phyloP scores from a whole-genome alignment of 306 rosid genomes.

The Dryas drummondii region DNA sequence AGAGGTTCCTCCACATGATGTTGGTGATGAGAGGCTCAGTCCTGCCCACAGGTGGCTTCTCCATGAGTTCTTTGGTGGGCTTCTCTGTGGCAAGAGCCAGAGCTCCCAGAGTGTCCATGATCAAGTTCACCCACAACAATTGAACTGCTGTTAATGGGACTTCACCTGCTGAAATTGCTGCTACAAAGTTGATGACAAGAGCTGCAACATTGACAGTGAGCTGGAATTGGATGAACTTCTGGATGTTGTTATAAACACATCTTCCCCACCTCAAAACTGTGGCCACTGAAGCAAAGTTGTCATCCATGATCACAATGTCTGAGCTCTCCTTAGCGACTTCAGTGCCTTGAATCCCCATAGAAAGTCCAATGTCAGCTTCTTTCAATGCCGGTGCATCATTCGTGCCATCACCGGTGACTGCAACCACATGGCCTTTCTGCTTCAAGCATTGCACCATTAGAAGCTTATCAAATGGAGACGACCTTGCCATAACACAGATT shows the following conservation, averaged over 20 bases:
- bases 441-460: slow-evolving; percentile 39
- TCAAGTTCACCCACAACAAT: slow-evolving; percentile 38
- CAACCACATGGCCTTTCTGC: slow-evolving; percentile 41
- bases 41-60: slow-evolving; percentile 33
- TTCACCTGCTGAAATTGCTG: slow-evolving; percentile 31
- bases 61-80: slow-evolving; percentile 33
- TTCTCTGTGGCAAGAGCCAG: slow-evolving; percentile 40
- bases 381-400: slow-evolving; percentile 35
- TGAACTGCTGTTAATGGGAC: slow-evolving; percentile 38
- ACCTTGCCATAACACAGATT: slow-evolving; percentile 42
- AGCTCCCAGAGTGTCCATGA: slow-evolving; percentile 41
- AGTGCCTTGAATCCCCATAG: slow-evolving; percentile 44
- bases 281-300: slow-evolving; percentile 34
- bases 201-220: slow-evolving; percentile 36
- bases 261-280: slow-evolving; percentile 42
- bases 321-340: slow-evolving; percentile 40
- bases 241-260: slow-evolving; percentile 40
- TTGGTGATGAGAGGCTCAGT: slow-evolving; percentile 37
- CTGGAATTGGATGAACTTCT: slow-evolving; percentile 45
- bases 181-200: slow-evolving; percentile 35
- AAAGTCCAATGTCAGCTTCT: slow-evolving; percentile 43
- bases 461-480: slow-evolving; percentile 37
- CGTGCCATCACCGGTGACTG: slow-evolving; percentile 37
- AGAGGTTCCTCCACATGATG: slow-evolving; percentile 45
- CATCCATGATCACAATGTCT: slow-evolving; percentile 37